These are phyloP conservation scores for Globisporangium abappressorium DNA, from an alignment of 352 stramenopile genomes.

Conservation along the genomic window DNA sequence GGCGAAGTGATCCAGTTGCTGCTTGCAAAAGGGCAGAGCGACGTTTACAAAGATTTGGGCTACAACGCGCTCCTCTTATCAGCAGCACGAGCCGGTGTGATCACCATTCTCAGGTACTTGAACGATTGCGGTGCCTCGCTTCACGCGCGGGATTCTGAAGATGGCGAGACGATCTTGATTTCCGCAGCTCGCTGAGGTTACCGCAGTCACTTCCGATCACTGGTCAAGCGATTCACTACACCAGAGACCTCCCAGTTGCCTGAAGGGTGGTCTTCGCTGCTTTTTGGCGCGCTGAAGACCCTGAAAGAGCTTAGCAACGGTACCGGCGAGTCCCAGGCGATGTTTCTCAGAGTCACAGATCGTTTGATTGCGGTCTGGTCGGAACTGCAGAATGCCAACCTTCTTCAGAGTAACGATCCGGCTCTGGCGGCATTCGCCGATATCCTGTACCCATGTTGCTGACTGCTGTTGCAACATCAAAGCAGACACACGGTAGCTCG, in stretches of 20 bases:
- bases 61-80: background rate
- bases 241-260: background rate
- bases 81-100: background rate
- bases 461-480: background rate
- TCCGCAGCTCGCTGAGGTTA: background rate
- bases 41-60: background rate
- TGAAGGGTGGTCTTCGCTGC: background rate
- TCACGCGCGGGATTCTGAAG: background rate
- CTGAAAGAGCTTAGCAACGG: background rate
- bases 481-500: background rate
- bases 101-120: background rate
- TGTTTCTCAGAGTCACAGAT: background rate
- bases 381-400: background rate
- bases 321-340: background rate
- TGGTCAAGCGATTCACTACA: background rate
- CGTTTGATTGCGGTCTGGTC: background rate
- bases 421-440: background rate
- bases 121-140: background rate
- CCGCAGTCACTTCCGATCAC: background rate
- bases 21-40: background rate
- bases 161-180: constrained; percentile 7
- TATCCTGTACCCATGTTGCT: constrained; percentile 6
- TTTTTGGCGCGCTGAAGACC: background rate
- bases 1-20: background rate
- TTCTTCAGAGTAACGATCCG: background rate